Conservation (phyloP, 208 protist species). For the Leishmania amazonensis region DNA sequence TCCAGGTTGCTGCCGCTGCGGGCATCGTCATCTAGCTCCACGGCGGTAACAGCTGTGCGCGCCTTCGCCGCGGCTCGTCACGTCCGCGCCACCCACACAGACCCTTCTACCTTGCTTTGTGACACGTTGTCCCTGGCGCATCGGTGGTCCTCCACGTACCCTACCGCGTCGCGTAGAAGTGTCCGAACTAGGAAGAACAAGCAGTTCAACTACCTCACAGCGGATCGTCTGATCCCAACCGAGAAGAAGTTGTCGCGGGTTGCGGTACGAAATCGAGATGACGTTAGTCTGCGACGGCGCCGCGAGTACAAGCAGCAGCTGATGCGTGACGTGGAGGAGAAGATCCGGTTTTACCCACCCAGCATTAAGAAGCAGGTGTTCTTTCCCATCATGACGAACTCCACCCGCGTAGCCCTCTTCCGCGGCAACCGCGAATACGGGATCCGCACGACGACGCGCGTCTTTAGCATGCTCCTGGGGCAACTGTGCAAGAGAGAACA, state of each 20-base stretch:
- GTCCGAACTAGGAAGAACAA: constrained; percentile 31
- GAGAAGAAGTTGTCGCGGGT: constrained; percentile 16
- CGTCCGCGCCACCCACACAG: not conserved
- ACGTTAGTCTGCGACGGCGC: constrained; percentile 36
- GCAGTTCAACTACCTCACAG: constrained; percentile 83
- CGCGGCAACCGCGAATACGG: constrained; percentile 41
- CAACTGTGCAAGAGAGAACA: constrained; percentile 49
- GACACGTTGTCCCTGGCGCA: not conserved
- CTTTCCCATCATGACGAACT: constrained; percentile 34
- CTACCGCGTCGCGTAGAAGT: not conserved
- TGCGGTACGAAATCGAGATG: constrained; percentile 49
- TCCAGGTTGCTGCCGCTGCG: not conserved
- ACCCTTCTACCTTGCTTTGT: not conserved
- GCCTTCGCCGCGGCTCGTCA: not conserved
- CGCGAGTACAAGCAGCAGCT: constrained; percentile 49
- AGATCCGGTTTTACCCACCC: constrained; percentile 71
- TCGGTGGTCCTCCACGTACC: constrained; percentile 1
- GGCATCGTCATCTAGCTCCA: not conserved
- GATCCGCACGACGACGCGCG: constrained; percentile 17
- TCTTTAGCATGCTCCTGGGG: constrained; percentile 35
- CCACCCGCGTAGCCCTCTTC: constrained; percentile 28
- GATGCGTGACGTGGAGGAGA: constrained; percentile 46
- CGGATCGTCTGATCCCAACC: constrained; percentile 25
- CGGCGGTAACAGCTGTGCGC: not conserved
- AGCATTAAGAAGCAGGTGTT: constrained; percentile 67